A percentile compares a stretch with the other conserved stretches of the same genome.
Conservation (phyloP, 2,329 filamentous ascomycete genomes). For the Cadophora gregata region DNA sequence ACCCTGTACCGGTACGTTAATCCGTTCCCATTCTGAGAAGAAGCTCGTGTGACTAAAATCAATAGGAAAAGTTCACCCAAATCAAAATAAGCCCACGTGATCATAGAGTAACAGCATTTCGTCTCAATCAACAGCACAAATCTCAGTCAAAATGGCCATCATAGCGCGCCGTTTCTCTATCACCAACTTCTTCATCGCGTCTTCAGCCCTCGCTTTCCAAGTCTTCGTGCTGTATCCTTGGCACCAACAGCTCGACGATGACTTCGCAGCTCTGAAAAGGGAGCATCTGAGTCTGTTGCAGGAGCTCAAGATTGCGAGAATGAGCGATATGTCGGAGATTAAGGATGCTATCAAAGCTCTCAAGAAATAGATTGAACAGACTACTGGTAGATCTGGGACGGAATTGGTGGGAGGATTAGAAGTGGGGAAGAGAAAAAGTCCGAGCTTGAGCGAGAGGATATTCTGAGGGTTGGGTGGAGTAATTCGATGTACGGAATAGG, state of each 20-base stretch:
- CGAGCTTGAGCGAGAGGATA: too few species aligned
- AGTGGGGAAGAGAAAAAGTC: background rate
- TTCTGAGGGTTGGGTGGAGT: background rate
- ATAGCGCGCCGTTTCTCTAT: constrained; percentile 57
- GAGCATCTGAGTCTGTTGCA: constrained; percentile 47
- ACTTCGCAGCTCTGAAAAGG: constrained; percentile 54
- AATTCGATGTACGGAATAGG: too few species aligned
- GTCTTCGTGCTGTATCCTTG: constrained; percentile 62
- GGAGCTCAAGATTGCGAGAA: constrained; percentile 26
- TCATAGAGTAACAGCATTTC: too few species aligned
- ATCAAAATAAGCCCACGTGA: background rate
- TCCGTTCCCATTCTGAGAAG: background rate
- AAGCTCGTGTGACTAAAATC: background rate
- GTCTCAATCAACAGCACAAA: background rate
- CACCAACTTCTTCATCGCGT: constrained; percentile 59
- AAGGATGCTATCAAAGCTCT: constrained; percentile 20
- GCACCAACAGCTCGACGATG: constrained; percentile 58
- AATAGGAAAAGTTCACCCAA: background rate
- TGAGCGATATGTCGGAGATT: constrained; percentile 27
- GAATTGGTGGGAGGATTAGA: too few species aligned
- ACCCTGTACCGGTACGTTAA: background rate
- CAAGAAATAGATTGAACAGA: constrained; percentile 12
- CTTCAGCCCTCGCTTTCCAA: constrained; percentile 58
- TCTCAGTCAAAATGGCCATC: constrained; percentile 45
- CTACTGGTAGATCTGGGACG: background rate